Base-by-base conservation (phyloP, 1,284 basidiomycete species). In the Sphagnurus paluster region DNA sequence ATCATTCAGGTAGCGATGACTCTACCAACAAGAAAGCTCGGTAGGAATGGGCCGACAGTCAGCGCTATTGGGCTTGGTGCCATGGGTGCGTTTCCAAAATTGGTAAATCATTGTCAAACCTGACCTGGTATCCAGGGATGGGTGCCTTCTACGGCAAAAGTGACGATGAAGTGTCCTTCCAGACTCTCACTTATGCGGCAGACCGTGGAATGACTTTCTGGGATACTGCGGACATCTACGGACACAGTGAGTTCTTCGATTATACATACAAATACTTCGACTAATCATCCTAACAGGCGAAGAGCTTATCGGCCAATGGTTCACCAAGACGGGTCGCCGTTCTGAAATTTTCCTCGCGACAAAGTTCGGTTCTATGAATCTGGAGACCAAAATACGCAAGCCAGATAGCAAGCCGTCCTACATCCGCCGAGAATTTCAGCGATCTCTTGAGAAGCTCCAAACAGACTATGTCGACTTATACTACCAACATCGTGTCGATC, bases 401-500 rank as follows among this genome's bases (percentile, higher is more conserved):
- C 42, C 56, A 13, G 57, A 52, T 58, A 64, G 56, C 53, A 53
- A 56, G 11, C 61, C 60, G 2, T 42, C 48, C 8, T 63, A 63
- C 52, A 58, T 67, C 47, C 49, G 47, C 9, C 39, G 56, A 10
- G 58, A 60, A 1, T 42, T 65, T 35, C 51, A 57, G 37, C 56
- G 39, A 21, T 56, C 54, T 2, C 39, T 56, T 20, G 43, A 38
- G 19, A 46, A 44, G 19, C 60, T 71, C 14, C 52, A 61, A 7
- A 59, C 63, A 16, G 58, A 64, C 14, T 60, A 60, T 36, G 61
- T 72, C 42, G 70, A 71, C 48, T 52, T 72, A 11, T 69, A 63
- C 43, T 74, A 74, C 48, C 66, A 60, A 39, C 68, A 65, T 43
- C 62, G 64, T 38, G 67, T 70, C 6, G 71, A 72, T 50, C 56